Evolutionary conservation across 2,329 filamentous ascomycete species (phyloP).

Genomic region (Phialocephala subalpina): DNA sequence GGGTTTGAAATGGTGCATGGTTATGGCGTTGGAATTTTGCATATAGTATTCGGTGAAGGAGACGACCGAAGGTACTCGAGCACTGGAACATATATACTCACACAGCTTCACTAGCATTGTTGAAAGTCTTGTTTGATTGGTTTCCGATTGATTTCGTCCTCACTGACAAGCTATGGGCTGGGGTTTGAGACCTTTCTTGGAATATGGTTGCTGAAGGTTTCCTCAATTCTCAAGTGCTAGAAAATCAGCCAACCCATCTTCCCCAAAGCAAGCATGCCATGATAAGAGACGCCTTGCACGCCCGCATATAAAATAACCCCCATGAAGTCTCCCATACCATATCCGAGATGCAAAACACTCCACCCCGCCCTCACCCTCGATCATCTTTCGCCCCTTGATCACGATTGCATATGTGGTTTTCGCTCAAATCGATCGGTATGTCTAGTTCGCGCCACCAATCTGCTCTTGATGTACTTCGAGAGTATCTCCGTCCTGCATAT

Average conservation of each 20-base stretch:
- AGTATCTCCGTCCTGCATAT: slow-evolving; percentile 96
- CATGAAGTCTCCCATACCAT: slow-evolving; percentile 28
- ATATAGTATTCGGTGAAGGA: slow-evolving; percentile 3
- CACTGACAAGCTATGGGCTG: not conserved
- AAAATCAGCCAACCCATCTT: slow-evolving; percentile 29
- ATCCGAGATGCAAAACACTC: slow-evolving; percentile 32
- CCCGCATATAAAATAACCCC: slow-evolving; percentile 36
- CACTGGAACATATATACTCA: not conserved
- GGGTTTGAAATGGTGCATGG: slow-evolving; percentile 22
- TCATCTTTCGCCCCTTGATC: not conserved
- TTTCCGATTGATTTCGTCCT: not conserved
- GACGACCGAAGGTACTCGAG: not conserved
- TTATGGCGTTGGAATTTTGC: slow-evolving; percentile 21
- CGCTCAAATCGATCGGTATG: slow-evolving; percentile 18
- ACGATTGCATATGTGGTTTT: not conserved
- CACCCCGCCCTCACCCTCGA: not conserved
- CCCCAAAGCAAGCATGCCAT: slow-evolving; percentile 34
- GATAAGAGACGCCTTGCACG: slow-evolving; percentile 40
- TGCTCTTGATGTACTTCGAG: slow-evolving; percentile 99
- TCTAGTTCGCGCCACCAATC: slow-evolving; percentile 72
- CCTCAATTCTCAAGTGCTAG: slow-evolving; percentile 25
- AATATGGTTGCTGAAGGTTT: slow-evolving; percentile 19
- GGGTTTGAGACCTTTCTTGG: not conserved
- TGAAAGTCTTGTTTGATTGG: not conserved
- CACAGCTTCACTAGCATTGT: not conserved